Conservation (phyloP, 2,329 filamentous ascomycete species). For the Amylocarpus encephaloides region DNA sequence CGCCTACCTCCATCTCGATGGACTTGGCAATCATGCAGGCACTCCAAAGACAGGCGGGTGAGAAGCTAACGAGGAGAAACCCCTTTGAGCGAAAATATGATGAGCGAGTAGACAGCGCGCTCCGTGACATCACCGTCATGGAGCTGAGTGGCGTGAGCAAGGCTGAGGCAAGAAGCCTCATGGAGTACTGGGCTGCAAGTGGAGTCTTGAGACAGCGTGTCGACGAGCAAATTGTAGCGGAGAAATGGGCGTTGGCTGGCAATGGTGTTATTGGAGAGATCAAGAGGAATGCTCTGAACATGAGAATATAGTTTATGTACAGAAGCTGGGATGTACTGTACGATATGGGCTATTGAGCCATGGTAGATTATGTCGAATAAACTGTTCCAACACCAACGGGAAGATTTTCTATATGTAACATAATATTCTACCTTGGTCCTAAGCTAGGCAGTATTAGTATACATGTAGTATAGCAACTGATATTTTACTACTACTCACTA, state of each 20-base stretch:
- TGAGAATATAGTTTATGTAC: constrained; percentile 15
- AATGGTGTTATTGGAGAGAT: constrained; percentile 82
- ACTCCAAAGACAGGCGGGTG: constrained; percentile 37
- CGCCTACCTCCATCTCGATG: constrained; percentile 56
- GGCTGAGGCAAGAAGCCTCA: constrained; percentile 65
- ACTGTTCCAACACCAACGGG: not conserved
- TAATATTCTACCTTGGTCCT: too few relatives aligned
- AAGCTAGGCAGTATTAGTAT: too few relatives aligned
- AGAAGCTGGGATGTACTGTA: not conserved
- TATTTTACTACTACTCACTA: too few relatives aligned
- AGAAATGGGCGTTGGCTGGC: constrained; percentile 78
- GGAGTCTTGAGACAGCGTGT: constrained; percentile 67
- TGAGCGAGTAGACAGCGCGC: constrained; percentile 45
- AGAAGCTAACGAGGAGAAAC: constrained; percentile 39
- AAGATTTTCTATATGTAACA: too few relatives aligned
- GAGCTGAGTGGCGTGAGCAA: constrained; percentile 64
- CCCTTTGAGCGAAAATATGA: constrained; percentile 54
- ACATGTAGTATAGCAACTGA: too few relatives aligned
- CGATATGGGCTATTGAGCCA: not conserved
- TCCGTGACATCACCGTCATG: constrained; percentile 46
- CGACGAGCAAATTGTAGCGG: constrained; percentile 62
- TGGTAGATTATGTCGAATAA: not conserved
- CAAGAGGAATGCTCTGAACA: constrained; percentile 55
- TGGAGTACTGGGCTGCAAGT: constrained; percentile 89
- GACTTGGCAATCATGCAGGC: constrained; percentile 59